Percentiles rank a stretch among this genome's conserved stretches.
These are phyloP conservation scores for Rhodotorula toruloides DNA, from an alignment of 768 basidiomycete genomes.

Conservation along the genomic window DNA sequence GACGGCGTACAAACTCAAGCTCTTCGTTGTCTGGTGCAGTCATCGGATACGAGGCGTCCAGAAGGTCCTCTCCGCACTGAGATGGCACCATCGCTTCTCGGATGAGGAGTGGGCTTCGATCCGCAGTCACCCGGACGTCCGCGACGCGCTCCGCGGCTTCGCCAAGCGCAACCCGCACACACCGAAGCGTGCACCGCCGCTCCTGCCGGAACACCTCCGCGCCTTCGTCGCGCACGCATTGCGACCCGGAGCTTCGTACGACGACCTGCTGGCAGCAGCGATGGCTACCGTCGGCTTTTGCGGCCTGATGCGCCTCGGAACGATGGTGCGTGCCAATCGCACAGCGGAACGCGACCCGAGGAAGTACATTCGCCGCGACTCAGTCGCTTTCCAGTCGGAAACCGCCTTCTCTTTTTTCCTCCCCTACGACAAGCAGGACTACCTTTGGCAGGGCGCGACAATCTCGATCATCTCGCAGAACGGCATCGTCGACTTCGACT, in stretches of 20 bases:
- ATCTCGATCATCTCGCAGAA: neutral
- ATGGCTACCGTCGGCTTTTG: neutral
- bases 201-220: neutral
- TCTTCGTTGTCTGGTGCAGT: neutral
- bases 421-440: neutral
- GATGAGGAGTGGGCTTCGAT: neutral
- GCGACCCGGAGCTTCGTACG: neutral
- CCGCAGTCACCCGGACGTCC: neutral
- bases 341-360: neutral
- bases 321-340: neutral
- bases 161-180: neutral
- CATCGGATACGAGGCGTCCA: neutral
- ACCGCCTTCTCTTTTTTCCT: neutral
- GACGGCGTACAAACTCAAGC: neutral
- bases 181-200: neutral
- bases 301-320: neutral
- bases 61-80: neutral
- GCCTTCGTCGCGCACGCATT: neutral
- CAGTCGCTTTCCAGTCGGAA: neutral
- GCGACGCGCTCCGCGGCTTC: neutral
- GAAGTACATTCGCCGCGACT: neutral
- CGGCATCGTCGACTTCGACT: neutral
- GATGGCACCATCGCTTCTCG: neutral
- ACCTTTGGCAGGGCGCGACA: neutral
- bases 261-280: neutral